These are phyloP conservation scores for Geotrichum phurueaensis DNA, from an alignment of 1,139 yeast species.

Conservation along the genomic window DNA sequence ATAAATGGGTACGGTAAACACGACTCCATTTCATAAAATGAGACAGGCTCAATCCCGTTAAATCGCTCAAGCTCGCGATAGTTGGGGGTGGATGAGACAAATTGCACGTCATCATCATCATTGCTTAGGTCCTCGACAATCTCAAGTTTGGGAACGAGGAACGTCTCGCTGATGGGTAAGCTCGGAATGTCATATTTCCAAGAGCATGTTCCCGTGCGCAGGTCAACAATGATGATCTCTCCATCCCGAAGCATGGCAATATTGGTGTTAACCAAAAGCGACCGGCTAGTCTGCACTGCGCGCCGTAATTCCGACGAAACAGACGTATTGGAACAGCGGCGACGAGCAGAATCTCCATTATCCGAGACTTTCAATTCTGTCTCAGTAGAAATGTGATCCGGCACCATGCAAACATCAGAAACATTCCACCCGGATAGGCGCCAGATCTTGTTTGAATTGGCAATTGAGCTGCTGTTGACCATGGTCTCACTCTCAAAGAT, in stretches of 20 bases:
- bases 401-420: conserved; percentile 21
- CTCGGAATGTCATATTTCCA: conserved; percentile 45
- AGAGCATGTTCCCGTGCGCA: conserved; percentile 42
- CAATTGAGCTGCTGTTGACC: conserved; percentile 21
- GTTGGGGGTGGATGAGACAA: background rate
- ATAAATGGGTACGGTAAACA: conserved; percentile 51
- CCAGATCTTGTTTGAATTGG: conserved; percentile 29
- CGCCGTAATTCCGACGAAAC: background rate
- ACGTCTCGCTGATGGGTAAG: conserved; percentile 21
- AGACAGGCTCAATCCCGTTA: conserved; percentile 40
- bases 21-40: conserved; percentile 62
- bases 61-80: background rate
- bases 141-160: conserved; percentile 1
- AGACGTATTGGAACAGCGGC: background rate
- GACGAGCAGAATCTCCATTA: background rate
- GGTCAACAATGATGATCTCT: conserved; percentile 41
- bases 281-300: background rate
- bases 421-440: conserved; percentile 29
- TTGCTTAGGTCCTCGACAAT: background rate
- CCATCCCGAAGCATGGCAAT: conserved; percentile 30
- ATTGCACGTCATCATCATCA: background rate
- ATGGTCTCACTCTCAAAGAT: conserved; percentile 27
- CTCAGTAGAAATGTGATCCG: conserved; percentile 14
- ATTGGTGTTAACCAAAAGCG: background rate
- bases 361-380: conserved; percentile 6